A percentile compares a stretch with the other conserved stretches of the same genome.
Conservation (phyloP, 2,329 filamentous ascomycete genomes). For the Bimuria novae-zelandiae region DNA sequence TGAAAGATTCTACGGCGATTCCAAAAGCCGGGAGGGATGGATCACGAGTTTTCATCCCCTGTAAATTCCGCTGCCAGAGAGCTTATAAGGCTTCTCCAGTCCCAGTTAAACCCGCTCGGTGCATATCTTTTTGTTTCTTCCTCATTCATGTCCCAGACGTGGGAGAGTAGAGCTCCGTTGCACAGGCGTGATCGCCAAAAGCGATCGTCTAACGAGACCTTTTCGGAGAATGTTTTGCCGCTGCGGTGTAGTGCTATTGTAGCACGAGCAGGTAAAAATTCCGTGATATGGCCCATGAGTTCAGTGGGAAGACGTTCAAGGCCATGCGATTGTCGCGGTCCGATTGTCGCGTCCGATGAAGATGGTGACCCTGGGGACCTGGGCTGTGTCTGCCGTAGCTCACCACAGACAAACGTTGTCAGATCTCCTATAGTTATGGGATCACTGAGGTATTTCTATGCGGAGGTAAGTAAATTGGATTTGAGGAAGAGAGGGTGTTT, state of each 20-base stretch:
- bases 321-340: constrained; percentile 1
- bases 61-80: no score
- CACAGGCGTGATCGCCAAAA: constrained; percentile 33
- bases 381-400: constrained; percentile 6
- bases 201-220: constrained; percentile 24
- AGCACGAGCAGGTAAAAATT: constrained; percentile 18
- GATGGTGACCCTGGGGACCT: constrained; percentile 8
- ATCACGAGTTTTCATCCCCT: neutral
- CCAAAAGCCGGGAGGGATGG: neutral
- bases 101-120: neutral
- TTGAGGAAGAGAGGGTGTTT: neutral
- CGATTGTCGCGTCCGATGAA: neutral
- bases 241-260: constrained; percentile 25
- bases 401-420: constrained; percentile 12
- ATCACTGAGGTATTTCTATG: constrained; percentile 31
- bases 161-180: constrained; percentile 24
- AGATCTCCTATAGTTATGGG: constrained; percentile 19
- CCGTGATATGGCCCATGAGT: constrained; percentile 22
- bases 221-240: constrained; percentile 23
- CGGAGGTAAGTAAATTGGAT: neutral
- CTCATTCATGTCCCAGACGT: constrained; percentile 32
- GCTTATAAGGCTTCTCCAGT: neutral
- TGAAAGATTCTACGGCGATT: neutral
- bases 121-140: constrained; percentile 11
- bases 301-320: constrained; percentile 26